phyloP scores from a whole-genome alignment of 805 yeast species.

The Hanseniaspora lindneri region DNA sequence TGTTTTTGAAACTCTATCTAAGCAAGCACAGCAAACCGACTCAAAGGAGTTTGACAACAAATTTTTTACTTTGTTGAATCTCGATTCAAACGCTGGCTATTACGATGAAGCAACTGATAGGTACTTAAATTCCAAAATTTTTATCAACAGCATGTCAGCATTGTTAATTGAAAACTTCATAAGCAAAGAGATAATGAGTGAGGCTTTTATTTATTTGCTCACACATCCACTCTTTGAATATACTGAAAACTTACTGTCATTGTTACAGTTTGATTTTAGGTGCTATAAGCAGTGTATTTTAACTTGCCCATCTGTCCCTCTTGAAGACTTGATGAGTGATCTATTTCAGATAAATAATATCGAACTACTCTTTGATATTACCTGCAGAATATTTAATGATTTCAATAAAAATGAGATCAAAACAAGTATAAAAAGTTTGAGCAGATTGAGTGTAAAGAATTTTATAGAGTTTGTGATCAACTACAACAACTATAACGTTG shows the following conservation, averaged over 20 bases:
- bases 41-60: slow-evolving; percentile 26
- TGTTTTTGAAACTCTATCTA: neutral
- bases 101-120: slow-evolving; percentile 52
- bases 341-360: slow-evolving; percentile 45
- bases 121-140: slow-evolving; percentile 43
- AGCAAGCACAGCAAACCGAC: neutral
- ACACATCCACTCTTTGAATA: slow-evolving; percentile 72
- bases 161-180: slow-evolving; percentile 31
- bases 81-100: slow-evolving; percentile 33
- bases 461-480: slow-evolving; percentile 26
- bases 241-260: slow-evolving; percentile 43
- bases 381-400: slow-evolving; percentile 55
- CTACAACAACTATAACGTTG: slow-evolving; percentile 19
- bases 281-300: slow-evolving; percentile 72
- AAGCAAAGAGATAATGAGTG: slow-evolving; percentile 35
- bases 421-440: slow-evolving; percentile 29
- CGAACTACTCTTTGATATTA: slow-evolving; percentile 55
- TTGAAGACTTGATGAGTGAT: slow-evolving; percentile 51
- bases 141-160: slow-evolving; percentile 38
- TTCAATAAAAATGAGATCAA: slow-evolving; percentile 51
- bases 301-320: slow-evolving; percentile 58
- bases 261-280: slow-evolving; percentile 45
- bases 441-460: slow-evolving; percentile 27
- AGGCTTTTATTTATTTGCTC: slow-evolving; percentile 56
- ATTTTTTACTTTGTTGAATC: slow-evolving; percentile 26